Base-by-base conservation (phyloP, 805 yeast genomes). In the Candida silvicultrix region DNA sequence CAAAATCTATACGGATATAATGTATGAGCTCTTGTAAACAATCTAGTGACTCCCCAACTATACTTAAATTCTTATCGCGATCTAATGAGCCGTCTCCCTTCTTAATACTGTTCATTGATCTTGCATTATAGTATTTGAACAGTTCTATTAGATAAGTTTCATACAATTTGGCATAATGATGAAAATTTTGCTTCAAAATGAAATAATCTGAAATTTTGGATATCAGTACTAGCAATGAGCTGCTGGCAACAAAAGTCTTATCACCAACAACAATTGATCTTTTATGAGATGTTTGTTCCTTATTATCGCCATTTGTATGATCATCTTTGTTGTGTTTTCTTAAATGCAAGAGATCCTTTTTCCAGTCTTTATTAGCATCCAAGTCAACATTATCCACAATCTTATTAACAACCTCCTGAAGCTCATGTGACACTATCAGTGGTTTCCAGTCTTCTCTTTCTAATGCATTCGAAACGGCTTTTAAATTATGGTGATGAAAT, bases 391-490 rank as follows among this genome's bases (percentile, higher is more conserved):
- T 63, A 14, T 70, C 68, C 1, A 75, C 69, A 12, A 85, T 72
- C 38, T 71, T 72, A 54, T 78, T 78, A 5, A 80, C 74, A 14
- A 65, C 56, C 4, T 45, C 53, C 56, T 85, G 90, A 2, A 80
- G 61, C 1, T 60, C 58, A 1, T 66, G 58, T 0, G 77, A 59
- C 10, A 81, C 76, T n/a, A 77, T 75, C 18, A 75, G 77, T 44
- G 90, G 95, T 48, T 77, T 79, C 98, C 98, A 92, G 20, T 68
- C 68, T 52, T 90, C 98, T 41, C 69, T 67, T 43, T 85, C 90
- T 46, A 86, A 68, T 16, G 70, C 66, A 4, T 58, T 58, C 6
- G 75, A 67, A 23, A 87, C 63, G 5, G 63, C 60, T 45, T 72
- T 74, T 43, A 78, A 60, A 22, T 75, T 70, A 15, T 69, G 68